Base-by-base conservation (phyloP, 768 basidiomycete genomes). In the Sistotremastrum niveocremeum region DNA sequence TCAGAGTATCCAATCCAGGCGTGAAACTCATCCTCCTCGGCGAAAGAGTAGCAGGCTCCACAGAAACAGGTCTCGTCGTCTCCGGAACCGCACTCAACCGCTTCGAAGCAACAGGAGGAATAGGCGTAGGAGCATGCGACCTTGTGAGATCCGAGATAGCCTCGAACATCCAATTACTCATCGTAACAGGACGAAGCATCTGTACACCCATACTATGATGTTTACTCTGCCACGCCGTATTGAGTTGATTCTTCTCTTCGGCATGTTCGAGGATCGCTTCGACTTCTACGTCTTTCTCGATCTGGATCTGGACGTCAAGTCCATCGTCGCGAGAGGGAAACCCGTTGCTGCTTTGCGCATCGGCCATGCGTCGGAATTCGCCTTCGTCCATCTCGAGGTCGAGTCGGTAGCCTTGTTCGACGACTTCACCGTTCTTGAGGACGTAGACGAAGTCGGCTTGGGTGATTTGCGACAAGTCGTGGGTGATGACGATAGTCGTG, bases 401-500 rank as follows among this genome's bases (percentile, higher is more conserved):
- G 2, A 61, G 62, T 2, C 90, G 76, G 62, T 77, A 94, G 1
- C 95, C 95, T 55, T 89, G 84, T 58, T 98, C 88, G 41, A 81
- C 81, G 32, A 95, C 76, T 0, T 59, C 54, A 0, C 93, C 94
- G 12, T 77, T 70, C 52, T 79, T 77, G 68, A 98, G 79, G 3
- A 97, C 85, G 58, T 98, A 95, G 8, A 95, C 87, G 52, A 95
- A 97, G 61, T 97, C 93, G 9, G 67, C 60, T 0, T 64, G 44
- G 20, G 64, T 62, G 51, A 99, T 84, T 52, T 91, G 86, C 1
- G 81, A 80, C 11, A 98, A 76, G 54, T 98, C 95, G 62, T 98
- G 94, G 0, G 94, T 97, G 59, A 97, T 95, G 51, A 93, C 81
- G 57, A 93, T 80, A 5, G 88, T 95, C 4, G 88, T 97, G 54